Percentiles rank a stretch among this genome's conserved stretches.
Evolutionary conservation across 2,329 filamentous ascomycete genomes (phyloP).

Genomic region (Pestalotiopsis fici): DNA sequence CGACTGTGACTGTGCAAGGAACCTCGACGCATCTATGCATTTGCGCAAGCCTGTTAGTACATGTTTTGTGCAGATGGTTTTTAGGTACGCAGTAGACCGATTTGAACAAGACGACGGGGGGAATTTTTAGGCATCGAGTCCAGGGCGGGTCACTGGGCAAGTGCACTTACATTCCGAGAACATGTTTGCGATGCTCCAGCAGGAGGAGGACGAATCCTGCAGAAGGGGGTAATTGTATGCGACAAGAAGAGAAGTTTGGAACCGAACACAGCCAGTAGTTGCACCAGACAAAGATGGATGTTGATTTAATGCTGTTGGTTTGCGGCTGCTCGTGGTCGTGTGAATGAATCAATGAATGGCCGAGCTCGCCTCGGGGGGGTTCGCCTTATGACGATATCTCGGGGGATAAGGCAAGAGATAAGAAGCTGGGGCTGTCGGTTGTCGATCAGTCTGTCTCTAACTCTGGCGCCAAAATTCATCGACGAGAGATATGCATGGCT

Average conservation of each 20-base stretch:
- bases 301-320: not conserved
- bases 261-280: not conserved
- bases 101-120: not conserved
- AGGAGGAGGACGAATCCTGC: slow-evolving; percentile 30
- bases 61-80: not conserved
- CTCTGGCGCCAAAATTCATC: not conserved
- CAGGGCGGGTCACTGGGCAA: not conserved
- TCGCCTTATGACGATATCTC: slow-evolving; percentile 4
- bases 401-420: not conserved
- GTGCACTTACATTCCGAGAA: slow-evolving; percentile 85
- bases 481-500: not conserved
- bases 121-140: not conserved
- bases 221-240: slow-evolving; percentile 10
- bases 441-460: not conserved
- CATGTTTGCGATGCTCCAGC: slow-evolving; percentile 46
- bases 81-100: not conserved
- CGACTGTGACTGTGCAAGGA: slow-evolving; percentile 95
- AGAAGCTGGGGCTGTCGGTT: not conserved
- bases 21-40: slow-evolving; percentile 79
- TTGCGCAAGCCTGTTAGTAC: not conserved
- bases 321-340: not conserved
- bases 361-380: not conserved
- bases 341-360: not conserved
- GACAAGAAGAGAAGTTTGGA: not conserved
- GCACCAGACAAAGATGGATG: not conserved